Conservation (phyloP, 78 protist species). For the Pigoraptor vietnamica region DNA sequence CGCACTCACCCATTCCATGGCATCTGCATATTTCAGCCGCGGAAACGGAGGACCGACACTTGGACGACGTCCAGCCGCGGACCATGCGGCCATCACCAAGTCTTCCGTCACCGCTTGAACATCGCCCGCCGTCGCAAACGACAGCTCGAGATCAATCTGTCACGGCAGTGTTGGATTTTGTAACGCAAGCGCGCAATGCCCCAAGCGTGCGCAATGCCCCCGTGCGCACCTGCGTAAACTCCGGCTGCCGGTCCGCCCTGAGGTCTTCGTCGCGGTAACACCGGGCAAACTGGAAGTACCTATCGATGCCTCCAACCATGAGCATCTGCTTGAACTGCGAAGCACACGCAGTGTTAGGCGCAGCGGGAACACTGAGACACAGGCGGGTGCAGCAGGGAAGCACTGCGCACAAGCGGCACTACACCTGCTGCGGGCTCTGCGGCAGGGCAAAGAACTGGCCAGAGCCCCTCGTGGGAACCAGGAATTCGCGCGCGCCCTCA, state of each 20-base stretch:
- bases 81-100: neutral
- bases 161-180: no score
- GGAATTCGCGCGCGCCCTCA: slow-evolving; percentile 80
- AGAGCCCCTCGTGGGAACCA: slow-evolving; percentile 68
- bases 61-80: neutral
- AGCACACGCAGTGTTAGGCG: neutral
- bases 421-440: slow-evolving; percentile 67
- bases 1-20: slow-evolving; percentile 35
- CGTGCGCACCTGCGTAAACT: slow-evolving; percentile 69
- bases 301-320: slow-evolving; percentile 78
- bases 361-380: neutral
- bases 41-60: slow-evolving; percentile 17
- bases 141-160: slow-evolving; percentile 61
- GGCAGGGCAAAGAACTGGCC: slow-evolving; percentile 64
- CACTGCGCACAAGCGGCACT: neutral
- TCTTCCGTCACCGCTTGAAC: neutral
- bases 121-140: slow-evolving; percentile 35
- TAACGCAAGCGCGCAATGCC: no score
- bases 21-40: slow-evolving; percentile 17
- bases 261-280: slow-evolving; percentile 82
- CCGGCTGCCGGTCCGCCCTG: slow-evolving; percentile 85
- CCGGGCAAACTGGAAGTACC: slow-evolving; percentile 82
- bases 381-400: neutral
- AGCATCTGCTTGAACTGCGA: slow-evolving; percentile 74
- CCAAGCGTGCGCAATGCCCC: no score